Evolutionary conservation across 441 rosid species (phyloP), one percentile per base, ranked within the genome.

Genomic region (Adansonia rubrostipa): DNA sequence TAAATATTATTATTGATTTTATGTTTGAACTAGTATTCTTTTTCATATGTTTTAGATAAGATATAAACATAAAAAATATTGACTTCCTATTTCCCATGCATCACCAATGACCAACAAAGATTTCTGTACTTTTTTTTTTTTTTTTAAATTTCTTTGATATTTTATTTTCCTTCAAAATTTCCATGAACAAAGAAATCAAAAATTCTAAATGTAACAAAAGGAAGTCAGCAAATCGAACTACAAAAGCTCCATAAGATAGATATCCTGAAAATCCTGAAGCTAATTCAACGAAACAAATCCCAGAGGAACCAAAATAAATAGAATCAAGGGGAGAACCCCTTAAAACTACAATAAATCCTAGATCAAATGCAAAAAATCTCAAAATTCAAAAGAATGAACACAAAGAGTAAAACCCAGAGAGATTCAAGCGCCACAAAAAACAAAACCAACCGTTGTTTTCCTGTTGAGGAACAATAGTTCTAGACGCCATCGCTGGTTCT

Each of bases 401-500:
- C 51, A 24, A 57, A 36, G 0, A 40, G 22, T 14, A 44, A 45
- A 17, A 2, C 33, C 75, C 76, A 51, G 42, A 19, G 50, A 44
- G 24, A 57, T 63, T 17, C 47, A 57, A 36, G 50, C 20, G 5
- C 9, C 75, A 6, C 28, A 80, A n/a, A 54, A 54, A 60, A 20
- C 19, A n/a, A 24, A 47, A 53, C 50, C n/a, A 40, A 82, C 89
- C 88, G 67, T 48, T 77, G 50, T 54, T 79, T 6, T 51, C 82
- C 9, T 62, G 79, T 13, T 63, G 71, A 79, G 78, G 80, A 80
- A 73, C 78, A 74, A 57, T 63, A 71, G 75, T 60, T 80, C 83
- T 80, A 5, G 88, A 85, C 42, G 78, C 84, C 90, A 85, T 85
- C 28, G 61, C 79, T 22, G 60, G 51, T 65, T 68, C 73, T 53